Base-by-base conservation (phyloP, 768 basidiomycete species). In the Coprinopsis cinerea region DNA sequence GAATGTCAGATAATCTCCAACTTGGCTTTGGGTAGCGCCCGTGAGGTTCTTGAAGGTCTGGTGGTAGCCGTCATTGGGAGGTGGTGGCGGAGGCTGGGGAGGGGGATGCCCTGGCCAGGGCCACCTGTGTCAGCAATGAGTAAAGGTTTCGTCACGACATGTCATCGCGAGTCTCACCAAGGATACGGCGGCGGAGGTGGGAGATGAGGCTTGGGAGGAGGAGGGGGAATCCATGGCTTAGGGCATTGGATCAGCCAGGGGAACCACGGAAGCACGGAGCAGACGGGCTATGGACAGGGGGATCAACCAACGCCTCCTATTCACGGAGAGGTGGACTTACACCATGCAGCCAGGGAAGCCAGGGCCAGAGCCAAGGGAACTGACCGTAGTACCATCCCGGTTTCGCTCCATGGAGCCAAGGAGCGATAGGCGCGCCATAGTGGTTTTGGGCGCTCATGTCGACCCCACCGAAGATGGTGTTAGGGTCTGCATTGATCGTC, bases 321-420 rank as follows among this genome's bases (percentile, higher is more conserved):
- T 39, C 68, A 69, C 45, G 15, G 43, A 44, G 7, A 15, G 7
- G 40, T 25, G n/a, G 39, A 59, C 65, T 44, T 43, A 69, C 68
- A 32, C 67, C 68, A 26, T 54, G 44, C 34, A 71, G 64, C 57
- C 66, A 67, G 20, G 63, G 48, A 30, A 67, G 51, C 9, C 60
- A 56, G 6, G 59, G 61, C 53, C 59, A 66, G 14, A 57, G 55
- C 18, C 59, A 34, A 0, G 66, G 62, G 43, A 60, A 56, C 32
- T 57, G 48, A 1, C 73, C 73, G 27, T 64, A 70, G 59, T 73
- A 74, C 73, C 73, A 75, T 35, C 73, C 73, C 39, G 73, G 72
- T 23, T 65, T 47, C 27, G 60, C 37, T 2, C 57, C 61, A 32
- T 53, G 30, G 10, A 57, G 48, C 72, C 71, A 72, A 24, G 72